These are phyloP conservation scores for Globisporangium splendens DNA, from an alignment of 352 stramenopile genomes.

Conservation along the genomic window DNA sequence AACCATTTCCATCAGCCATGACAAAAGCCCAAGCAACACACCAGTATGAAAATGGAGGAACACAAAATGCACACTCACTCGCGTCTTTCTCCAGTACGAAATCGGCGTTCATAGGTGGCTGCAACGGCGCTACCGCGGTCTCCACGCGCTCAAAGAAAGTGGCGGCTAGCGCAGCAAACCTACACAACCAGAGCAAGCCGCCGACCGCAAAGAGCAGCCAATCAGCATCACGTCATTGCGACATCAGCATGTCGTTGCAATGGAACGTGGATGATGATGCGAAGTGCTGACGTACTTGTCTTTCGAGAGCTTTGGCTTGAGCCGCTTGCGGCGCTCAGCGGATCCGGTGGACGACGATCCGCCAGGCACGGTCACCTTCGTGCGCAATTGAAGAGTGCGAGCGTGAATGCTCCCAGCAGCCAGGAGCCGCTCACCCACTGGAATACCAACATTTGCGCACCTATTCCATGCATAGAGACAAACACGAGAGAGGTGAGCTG, in stretches of 20 bases:
- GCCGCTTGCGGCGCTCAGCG: conserved; percentile 23
- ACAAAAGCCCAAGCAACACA: no score
- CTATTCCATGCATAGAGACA: neutral
- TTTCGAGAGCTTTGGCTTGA: conserved; percentile 49
- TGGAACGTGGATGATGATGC: no score
- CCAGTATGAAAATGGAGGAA: no score
- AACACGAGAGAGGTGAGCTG: no score
- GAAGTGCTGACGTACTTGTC: conserved; percentile 30
- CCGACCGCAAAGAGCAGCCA: neutral
- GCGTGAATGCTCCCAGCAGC: neutral
- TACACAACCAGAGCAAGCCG: conserved; percentile 10
- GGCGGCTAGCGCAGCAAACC: conserved; percentile 44
- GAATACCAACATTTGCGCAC: neutral
- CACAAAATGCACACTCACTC: conserved; percentile 19
- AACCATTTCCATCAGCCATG: neutral
- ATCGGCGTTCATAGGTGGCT: conserved; percentile 55
- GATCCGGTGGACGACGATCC: neutral
- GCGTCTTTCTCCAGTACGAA: conserved; percentile 48
- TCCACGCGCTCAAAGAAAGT: conserved; percentile 70
- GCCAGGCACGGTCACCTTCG: conserved; percentile 39
- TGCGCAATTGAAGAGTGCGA: conserved; percentile 4
- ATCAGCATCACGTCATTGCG: no score
- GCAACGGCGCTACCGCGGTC: conserved; percentile 46
- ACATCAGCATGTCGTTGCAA: no score
- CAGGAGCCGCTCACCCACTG: neutral